Conservation (phyloP, 345 rosid genomes). For the Citrus inodora region DNA sequence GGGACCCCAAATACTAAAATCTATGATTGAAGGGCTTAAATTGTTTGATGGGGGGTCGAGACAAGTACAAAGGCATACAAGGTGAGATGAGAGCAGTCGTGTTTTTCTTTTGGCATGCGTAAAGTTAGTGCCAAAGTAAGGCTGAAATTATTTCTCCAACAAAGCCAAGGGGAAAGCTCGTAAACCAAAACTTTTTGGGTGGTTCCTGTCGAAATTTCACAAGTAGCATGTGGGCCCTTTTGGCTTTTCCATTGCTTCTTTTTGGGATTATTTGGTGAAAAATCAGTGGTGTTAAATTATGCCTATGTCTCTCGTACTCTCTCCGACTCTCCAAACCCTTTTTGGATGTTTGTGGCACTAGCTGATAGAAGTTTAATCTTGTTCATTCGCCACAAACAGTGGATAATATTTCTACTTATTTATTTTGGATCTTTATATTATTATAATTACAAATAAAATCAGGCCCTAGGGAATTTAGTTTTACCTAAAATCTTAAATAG, state of each 20-base stretch:
- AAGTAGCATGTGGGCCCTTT: slow-evolving; percentile 17
- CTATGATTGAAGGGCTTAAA: not conserved
- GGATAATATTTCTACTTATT: not conserved
- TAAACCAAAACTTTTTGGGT: slow-evolving; percentile 23
- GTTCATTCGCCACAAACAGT: not conserved
- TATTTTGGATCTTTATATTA: not conserved
- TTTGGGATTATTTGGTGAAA: slow-evolving; percentile 10
- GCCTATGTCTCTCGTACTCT: not conserved
- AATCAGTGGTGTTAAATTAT: not conserved
- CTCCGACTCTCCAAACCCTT: not conserved
- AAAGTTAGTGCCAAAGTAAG: not conserved
- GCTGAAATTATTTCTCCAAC: slow-evolving; percentile 12
- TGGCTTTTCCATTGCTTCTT: slow-evolving; percentile 6
- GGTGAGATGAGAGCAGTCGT: not conserved
- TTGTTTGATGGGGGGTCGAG: not conserved
- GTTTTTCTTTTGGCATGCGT: not conserved
- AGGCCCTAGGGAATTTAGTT: not conserved
- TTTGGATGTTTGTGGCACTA: not conserved
- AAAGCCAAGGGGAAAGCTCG: slow-evolving; percentile 22
- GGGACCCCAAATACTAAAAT: not conserved
- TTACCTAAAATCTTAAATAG: not conserved
- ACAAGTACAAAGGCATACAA: not conserved
- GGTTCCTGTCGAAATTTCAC: slow-evolving; percentile 1
- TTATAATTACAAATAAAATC: not conserved
- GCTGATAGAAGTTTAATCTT: too few relatives aligned